Percentiles rank a stretch among this genome's conserved stretches.
Conservation (phyloP, 164 flowering plant genomes). For the Annona squamosa region DNA sequence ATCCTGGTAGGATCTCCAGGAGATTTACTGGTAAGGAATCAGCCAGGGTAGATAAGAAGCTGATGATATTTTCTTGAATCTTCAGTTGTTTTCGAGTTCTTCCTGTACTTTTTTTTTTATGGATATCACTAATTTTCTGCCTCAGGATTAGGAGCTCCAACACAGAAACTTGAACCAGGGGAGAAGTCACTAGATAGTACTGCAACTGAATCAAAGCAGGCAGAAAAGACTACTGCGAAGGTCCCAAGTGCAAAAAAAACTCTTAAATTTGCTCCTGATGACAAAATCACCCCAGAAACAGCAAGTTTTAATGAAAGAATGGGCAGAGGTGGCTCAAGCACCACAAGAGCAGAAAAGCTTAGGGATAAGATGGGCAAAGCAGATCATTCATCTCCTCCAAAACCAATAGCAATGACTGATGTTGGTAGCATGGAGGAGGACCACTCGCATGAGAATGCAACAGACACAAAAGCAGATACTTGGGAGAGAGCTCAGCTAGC, state of each 20-base stretch:
- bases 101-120: not conserved
- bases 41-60: not conserved
- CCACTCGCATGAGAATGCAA: slow-evolving; percentile 5
- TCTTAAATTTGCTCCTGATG: slow-evolving; percentile 10
- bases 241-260: slow-evolving; percentile 22
- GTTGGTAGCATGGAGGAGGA: slow-evolving; percentile 8
- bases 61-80: no score
- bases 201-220: slow-evolving; percentile 5
- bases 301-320: not conserved
- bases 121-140: not conserved
- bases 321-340: not conserved
- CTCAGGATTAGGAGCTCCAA: slow-evolving; percentile 27
- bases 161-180: slow-evolving; percentile 19
- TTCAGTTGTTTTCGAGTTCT: no score
- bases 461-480: slow-evolving; percentile 36
- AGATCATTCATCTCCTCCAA: slow-evolving; percentile 2
- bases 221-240: slow-evolving; percentile 9
- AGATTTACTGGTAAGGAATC: slow-evolving; percentile 20
- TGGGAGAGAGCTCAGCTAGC: slow-evolving; percentile 56
- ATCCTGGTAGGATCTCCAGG: slow-evolving; percentile 18
- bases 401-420: slow-evolving; percentile 7
- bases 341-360: not conserved
- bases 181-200: not conserved
- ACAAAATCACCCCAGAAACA: not conserved
- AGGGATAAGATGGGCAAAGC: not conserved